Evolutionary conservation across 2,329 filamentous ascomycete species (phyloP), one percentile per base, ranked within the genome.

Genomic region (Emergomyces pasteurianus): DNA sequence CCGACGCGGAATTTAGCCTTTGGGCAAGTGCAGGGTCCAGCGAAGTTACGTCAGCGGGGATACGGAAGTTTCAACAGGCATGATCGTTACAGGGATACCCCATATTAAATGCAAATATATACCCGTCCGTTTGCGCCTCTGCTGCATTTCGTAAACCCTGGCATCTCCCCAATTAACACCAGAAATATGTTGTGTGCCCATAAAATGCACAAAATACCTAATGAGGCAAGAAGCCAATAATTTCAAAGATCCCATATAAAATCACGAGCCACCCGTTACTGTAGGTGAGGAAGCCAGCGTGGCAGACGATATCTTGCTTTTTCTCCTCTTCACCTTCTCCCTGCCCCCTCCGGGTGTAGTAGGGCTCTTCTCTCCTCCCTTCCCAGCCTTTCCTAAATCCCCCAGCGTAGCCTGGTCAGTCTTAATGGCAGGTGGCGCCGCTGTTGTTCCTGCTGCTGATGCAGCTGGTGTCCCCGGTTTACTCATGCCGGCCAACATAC

Each of bases 321-420:
- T 77, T 65, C 70, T 72, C 65, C 65, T 73, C 63, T 71, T 71
- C 36, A 66, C 63, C 61, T 71, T 76, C 60, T 70, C 71, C 55
- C 73, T 63, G 52, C 49, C 34, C 28, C 58, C 73, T 9, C 72
- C 67, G 16, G 72, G 67, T n/a, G 66, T 72, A n/a, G 66, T 67
- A 14, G 71, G 71, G 21, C 40, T 62, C 60, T 67, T 70, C 60
- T 69, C 69, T 59, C 69, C 74, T 10, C 71, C 70, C 60, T 70
- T 73, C 9, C 71, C 71, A 5, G 66, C 65, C 26, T 60, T 67
- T 43, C 68, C 73, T 3, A 67, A 66, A 4, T 69, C 70, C 4
- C 47, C 38, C 49, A 55, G 18, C 34, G 56, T 62, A 28, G 49
- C 60, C 55, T 57, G 58, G 47, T 65, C 58, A 54, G 71, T 70